These are phyloP conservation scores for Ganoderma sinense DNA, from an alignment of 1,284 basidiomycete genomes.

Conservation along the genomic window DNA sequence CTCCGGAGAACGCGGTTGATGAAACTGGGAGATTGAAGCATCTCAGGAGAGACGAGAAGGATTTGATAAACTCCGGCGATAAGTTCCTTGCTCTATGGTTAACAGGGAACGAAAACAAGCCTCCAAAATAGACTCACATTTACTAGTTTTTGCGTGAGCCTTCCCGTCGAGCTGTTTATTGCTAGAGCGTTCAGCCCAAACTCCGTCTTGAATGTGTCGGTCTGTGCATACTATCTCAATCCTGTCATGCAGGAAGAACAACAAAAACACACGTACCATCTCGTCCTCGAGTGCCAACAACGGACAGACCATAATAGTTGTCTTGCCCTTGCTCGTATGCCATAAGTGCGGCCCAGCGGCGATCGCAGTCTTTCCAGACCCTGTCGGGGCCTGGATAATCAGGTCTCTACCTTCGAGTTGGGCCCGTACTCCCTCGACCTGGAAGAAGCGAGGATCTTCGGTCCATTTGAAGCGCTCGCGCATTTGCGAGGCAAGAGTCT, in stretches of 20 bases:
- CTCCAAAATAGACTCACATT: no score
- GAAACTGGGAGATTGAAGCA: no score
- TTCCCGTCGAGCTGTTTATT: background rate
- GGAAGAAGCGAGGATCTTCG: conserved; percentile 26
- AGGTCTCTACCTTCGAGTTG: conserved; percentile 25
- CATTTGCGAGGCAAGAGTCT: no score
- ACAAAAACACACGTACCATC: conserved; percentile 35
- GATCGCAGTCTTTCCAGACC: conserved; percentile 29
- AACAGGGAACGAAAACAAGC: no score
- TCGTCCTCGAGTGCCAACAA: conserved; percentile 48
- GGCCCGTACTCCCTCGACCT: conserved; percentile 24
- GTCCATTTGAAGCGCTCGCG: no score
- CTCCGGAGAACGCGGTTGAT: no score
- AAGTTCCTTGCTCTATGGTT: no score
- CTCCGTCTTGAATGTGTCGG: background rate
- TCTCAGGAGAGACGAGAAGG: no score
- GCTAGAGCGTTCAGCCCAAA: background rate
- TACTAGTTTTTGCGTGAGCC: background rate
- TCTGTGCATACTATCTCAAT: background rate
- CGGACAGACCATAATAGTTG: conserved; percentile 46
- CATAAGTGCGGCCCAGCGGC: conserved; percentile 36
- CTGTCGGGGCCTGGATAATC: conserved; percentile 28
- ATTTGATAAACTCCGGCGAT: no score
- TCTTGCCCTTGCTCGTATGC: conserved; percentile 31
- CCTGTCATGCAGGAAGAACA: no score